Base-by-base conservation (phyloP, 306 rosid genomes). In the Fragaria iinumae region DNA sequence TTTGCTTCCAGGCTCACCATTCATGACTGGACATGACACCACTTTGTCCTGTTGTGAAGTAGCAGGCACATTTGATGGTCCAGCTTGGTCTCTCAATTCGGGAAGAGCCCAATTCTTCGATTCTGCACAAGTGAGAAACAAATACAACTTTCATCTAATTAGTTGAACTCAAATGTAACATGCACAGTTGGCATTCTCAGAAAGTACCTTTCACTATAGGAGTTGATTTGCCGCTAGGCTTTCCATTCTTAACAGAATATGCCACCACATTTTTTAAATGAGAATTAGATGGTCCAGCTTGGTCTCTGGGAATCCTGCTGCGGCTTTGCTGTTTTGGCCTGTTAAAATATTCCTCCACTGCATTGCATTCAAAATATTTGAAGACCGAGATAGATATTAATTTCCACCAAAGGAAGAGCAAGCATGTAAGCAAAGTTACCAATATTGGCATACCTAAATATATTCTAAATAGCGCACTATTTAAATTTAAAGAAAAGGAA, bases 301-400 rank as follows among this genome's bases (percentile, higher is more conserved):
- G 44, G 39, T 47, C 34, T 23, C 32, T 66, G 44, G 69, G 73
- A 27, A 57, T 71, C 47, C 45, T 67, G 75, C 49, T 67, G 71
- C 55, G 55, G 69, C 64, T 75, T 68, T 25, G 67, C 67, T 57
- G 44, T 75, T 47, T 59, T 43, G 72, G 80, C 83, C 3, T 67
- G 79, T 88, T 90, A 44, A 90, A 90, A 70, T 84, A 84, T 29
- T 59, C 62, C 71, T 81, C 89, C 75, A 87, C 91, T 90, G 85
- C 83, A 85, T 74, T 74, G 80, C 69, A 80, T 72, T 48, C 75
- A 76, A 70, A 69, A 69, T 29, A 29, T 71, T 82, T 72, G 63
- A 75, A 27, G 20, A 55, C 3, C 57, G 63, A 29, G 39, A 11
- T 20, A 27, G 29, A 52, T 79, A 72, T 80, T 57, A 50, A 43